These are phyloP conservation scores for Arthrobotrys entomopaga DNA, from an alignment of 2,329 filamentous ascomycete species.

Conservation along the genomic window DNA sequence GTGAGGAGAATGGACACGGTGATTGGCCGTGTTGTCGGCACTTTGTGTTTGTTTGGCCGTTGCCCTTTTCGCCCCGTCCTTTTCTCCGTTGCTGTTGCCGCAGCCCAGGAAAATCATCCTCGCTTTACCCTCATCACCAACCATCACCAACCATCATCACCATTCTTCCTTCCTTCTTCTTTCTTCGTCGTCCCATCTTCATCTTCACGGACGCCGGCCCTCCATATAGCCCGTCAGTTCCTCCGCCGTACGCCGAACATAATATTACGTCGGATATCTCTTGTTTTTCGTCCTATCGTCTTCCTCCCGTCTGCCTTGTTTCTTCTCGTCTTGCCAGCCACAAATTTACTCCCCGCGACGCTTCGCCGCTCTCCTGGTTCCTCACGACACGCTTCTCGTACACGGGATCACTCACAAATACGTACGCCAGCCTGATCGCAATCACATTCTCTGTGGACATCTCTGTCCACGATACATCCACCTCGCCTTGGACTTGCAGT, in stretches of 20 bases:
- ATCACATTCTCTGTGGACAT: slow-evolving; percentile 28
- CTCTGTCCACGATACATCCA: slow-evolving; percentile 33
- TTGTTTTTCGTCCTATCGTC: background rate
- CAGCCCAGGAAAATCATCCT: slow-evolving; percentile 38
- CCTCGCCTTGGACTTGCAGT: background rate
- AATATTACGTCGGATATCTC: background rate
- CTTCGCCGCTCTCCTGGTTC: slow-evolving; percentile 4
- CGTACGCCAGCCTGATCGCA: slow-evolving; percentile 23
- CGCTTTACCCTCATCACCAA: slow-evolving; percentile 17
- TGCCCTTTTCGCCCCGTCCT: background rate
- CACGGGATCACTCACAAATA: slow-evolving; percentile 3
- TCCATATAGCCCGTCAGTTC: background rate
- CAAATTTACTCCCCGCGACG: slow-evolving; percentile 47
- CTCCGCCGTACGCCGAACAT: background rate
- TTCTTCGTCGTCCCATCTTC: slow-evolving; percentile 24
- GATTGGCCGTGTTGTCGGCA: slow-evolving; percentile 29
- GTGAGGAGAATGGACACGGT: too few species aligned
- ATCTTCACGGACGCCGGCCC: background rate
- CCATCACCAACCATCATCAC: slow-evolving; percentile 9
- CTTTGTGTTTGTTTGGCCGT: background rate
- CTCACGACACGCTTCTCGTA: slow-evolving; percentile 17
- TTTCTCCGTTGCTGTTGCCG: background rate
- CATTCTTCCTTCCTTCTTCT: background rate
- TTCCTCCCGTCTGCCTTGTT: background rate
- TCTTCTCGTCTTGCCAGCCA: slow-evolving; percentile 28